These are phyloP conservation scores for Pythium myriotylum DNA, from an alignment of 352 stramenopile species.

Conservation along the genomic window DNA sequence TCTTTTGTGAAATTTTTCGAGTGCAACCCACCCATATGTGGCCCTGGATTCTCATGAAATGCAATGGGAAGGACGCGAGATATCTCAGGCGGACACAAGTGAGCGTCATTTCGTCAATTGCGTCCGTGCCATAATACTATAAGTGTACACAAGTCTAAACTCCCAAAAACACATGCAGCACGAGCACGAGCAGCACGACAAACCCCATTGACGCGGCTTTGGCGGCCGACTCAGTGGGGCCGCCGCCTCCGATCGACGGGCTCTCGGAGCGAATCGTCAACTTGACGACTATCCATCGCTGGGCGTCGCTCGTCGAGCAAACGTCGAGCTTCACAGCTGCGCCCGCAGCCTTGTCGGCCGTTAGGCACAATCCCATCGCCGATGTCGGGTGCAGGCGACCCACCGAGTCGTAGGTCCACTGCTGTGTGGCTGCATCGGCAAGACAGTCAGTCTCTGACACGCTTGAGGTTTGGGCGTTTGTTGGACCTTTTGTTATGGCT, in stretches of 20 bases:
- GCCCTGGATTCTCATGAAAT: background rate
- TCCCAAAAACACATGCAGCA: too few species aligned
- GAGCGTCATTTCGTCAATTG: too few species aligned
- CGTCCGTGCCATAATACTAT: too few species aligned
- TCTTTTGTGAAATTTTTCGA: too few species aligned
- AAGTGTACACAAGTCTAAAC: too few species aligned
- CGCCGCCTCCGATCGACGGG: background rate
- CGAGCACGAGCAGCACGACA: too few species aligned
- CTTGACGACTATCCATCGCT: slow-evolving; percentile 15
- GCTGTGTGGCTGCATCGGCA: background rate
- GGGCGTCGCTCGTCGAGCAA: slow-evolving; percentile 3
- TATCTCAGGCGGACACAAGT: too few species aligned
- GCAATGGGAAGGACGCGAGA: too few species aligned
- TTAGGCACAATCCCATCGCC: slow-evolving; percentile 5
- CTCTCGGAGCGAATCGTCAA: background rate
- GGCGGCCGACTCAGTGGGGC: background rate
- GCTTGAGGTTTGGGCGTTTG: too few species aligned
- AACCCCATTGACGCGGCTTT: too few species aligned
- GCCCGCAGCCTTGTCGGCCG: background rate
- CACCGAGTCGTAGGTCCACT: slow-evolving; percentile 22
- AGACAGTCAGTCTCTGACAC: background rate
- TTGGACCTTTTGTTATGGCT: background rate
- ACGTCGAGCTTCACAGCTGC: background rate
- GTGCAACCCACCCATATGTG: background rate
- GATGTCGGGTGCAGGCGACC: slow-evolving; percentile 5